phyloP scores from a whole-genome alignment of 768 basidiomycete species.

The Suillus fuscotomentosus region DNA sequence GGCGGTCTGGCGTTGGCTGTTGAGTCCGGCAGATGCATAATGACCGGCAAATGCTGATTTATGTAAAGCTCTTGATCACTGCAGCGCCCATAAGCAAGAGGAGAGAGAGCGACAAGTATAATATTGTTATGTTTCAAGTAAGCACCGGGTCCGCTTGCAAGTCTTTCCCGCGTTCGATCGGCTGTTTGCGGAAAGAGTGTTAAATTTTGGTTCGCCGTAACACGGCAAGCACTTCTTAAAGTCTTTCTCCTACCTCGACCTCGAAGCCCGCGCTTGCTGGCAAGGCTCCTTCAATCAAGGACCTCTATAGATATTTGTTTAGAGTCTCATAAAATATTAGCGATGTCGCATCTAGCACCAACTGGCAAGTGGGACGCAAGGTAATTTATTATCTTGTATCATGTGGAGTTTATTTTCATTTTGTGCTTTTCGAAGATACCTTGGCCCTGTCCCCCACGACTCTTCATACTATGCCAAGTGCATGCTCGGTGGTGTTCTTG shows the following conservation, averaged over 20 bases:
- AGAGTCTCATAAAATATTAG: slow-evolving; percentile 25
- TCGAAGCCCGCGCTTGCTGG: background rate
- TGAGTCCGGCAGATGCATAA: background rate
- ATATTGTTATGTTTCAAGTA: background rate
- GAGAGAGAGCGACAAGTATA: background rate
- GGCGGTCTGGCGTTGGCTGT: background rate
- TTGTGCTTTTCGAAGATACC: slow-evolving; percentile 40
- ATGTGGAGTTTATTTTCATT: slow-evolving; percentile 1
- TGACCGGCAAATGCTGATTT: background rate
- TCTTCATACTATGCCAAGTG: slow-evolving; percentile 77
- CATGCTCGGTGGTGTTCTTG: slow-evolving; percentile 84
- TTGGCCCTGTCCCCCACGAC: slow-evolving; percentile 78
- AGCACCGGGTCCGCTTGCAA: background rate
- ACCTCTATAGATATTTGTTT: background rate
- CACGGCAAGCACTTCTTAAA: background rate
- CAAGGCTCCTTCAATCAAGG: background rate
- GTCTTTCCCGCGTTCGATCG: background rate
- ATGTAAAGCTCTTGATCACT: background rate
- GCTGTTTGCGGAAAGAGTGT: slow-evolving; percentile 2
- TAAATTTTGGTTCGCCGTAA: slow-evolving; percentile 3
- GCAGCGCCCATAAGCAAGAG: background rate
- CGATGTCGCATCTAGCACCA: slow-evolving; percentile 51
- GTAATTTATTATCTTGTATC: slow-evolving; percentile 32
- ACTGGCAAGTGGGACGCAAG: slow-evolving; percentile 75
- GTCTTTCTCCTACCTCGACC: background rate